Evolutionary conservation across 305 asterid species (phyloP), one percentile per base, ranked within the genome.

Genomic region (Fraxinus albicans): DNA sequence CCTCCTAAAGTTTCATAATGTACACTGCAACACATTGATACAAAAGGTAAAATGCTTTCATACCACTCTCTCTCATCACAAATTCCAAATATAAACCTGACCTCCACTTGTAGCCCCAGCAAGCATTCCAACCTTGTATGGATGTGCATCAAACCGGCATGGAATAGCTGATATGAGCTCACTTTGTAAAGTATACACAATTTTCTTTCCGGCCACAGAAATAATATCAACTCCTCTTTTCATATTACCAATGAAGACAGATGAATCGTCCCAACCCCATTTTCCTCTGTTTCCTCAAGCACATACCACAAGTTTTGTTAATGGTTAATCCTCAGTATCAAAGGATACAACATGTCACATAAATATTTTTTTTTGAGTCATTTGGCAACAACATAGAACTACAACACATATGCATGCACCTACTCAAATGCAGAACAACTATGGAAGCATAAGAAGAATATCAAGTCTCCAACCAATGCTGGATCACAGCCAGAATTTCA

Each of bases 181-280:
- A 69, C 97, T 96, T 72, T 84, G 63, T 85, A 94, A 88, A 73
- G 98, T 96, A 15, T 88, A 83, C 50, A 88, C 89, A 50, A 84
- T 78, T 19, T 74, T 86, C 83, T 86, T 82, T n/a, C 65, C 81
- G 0, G 85, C 74, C 40, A 89, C 88, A 17, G 93, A 90, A 79
- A 95, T 89, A 33, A 91, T 81, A 86, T 93, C 99, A 21, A 92
- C 91, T 83, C 95, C 95, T 84, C 95, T 94, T 81, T 84, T 90
- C 94, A 90, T 88, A 81, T 96, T 92, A 65, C 98, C 98, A 1
- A 91, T 89, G 88, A 85, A 93, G 75, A 96, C 84, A 55, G 88
- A 87, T 4, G 98, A 91, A 86, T 95, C 98, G 81, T 95, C 98
- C 99, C 97, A 94, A 80, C 98, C 97, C 99, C 98, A 95, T 80